phyloP scores from a whole-genome alignment of 2,329 filamentous ascomycete species.

The Aspergillus thermomutatus region DNA sequence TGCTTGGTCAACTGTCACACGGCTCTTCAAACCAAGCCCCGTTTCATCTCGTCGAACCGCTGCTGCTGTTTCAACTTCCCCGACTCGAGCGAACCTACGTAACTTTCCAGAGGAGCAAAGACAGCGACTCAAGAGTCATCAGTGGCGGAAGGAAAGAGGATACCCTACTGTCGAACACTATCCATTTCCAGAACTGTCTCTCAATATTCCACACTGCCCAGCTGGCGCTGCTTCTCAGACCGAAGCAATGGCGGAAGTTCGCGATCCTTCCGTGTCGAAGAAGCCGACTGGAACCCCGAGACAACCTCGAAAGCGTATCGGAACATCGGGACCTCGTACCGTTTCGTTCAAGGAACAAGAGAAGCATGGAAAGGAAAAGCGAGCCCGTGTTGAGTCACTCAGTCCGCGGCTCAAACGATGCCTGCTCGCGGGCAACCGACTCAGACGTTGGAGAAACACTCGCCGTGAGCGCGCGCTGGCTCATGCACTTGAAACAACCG shows the following conservation, averaged over 20 bases:
- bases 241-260: background rate
- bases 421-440: background rate
- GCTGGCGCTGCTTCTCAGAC: background rate
- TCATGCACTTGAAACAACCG: background rate
- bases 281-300: background rate
- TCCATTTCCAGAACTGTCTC: conserved; percentile 16
- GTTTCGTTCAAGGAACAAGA: background rate
- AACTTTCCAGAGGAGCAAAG: conserved; percentile 13
- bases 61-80: conserved; percentile 3
- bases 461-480: background rate
- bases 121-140: conserved; percentile 6
- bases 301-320: background rate
- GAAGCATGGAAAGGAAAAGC: background rate
- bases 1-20: background rate
- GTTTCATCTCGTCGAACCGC: background rate
- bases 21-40: background rate
- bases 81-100: conserved; percentile 12
- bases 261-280: background rate
- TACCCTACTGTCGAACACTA: conserved; percentile 5
- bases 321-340: background rate
- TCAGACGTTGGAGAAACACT: background rate
- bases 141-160: conserved; percentile 14
- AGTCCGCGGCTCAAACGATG: conserved; percentile 3
- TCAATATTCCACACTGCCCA: conserved; percentile 8
- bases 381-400: background rate